Conservation (phyloP, 495 filamentous ascomycete genomes). For the Penicillium daleae region DNA sequence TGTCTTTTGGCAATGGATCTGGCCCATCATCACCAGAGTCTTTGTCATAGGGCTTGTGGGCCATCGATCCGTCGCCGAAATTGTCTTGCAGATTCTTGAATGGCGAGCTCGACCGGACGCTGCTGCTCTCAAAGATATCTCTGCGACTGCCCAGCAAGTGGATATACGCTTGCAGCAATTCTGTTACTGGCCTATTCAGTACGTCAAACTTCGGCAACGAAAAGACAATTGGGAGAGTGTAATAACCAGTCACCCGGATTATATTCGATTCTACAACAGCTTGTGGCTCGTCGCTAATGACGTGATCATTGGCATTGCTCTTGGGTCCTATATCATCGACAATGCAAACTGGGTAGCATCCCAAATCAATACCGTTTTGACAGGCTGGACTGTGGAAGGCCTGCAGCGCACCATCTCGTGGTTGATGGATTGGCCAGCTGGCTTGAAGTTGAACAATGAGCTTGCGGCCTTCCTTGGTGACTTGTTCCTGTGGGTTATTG, state of each 20-base stretch:
- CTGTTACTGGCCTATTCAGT: constrained; percentile 98
- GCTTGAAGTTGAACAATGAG: constrained; percentile 94
- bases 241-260: constrained; percentile 93
- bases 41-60: constrained; percentile 79
- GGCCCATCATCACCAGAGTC: constrained; percentile 70
- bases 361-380: constrained; percentile 78
- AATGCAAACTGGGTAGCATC: constrained; percentile 84
- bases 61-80: constrained; percentile 82
- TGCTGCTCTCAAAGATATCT: constrained; percentile 91
- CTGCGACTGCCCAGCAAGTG: constrained; percentile 96
- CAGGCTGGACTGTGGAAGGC: constrained; percentile 84
- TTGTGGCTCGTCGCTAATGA: constrained; percentile 99
- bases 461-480: constrained; percentile 92
- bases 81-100: constrained; percentile 78
- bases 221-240: constrained; percentile 96
- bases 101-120: constrained; percentile 82
- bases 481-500: constrained; percentile 96
- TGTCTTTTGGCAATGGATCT: constrained; percentile 73
- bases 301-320: constrained; percentile 95
- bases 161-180: constrained; percentile 98
- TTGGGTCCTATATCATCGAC: constrained; percentile 96
- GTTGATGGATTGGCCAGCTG: constrained; percentile 98
- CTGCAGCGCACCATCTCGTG: constrained; percentile 88
- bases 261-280: constrained; percentile 99
- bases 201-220: constrained; percentile 82